Evolutionary conservation across 2,329 filamentous ascomycete genomes (phyloP).

Genomic region (Colletotrichum orchidophilum): DNA sequence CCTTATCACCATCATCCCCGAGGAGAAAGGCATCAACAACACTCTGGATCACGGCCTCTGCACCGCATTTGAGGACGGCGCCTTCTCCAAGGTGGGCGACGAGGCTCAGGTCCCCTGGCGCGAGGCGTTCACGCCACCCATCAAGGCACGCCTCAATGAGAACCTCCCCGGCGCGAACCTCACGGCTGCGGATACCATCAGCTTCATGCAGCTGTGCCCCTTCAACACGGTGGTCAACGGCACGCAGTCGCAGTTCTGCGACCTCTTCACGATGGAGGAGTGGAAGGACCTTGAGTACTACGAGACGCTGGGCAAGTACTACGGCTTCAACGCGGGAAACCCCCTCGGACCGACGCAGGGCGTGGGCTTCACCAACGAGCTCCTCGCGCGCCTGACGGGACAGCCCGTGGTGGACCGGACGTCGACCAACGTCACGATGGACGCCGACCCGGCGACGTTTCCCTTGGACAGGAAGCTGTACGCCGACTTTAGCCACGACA

Average conservation of each 20-base stretch:
- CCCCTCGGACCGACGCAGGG: constrained; percentile 85
- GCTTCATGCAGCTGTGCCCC: constrained; percentile 89
- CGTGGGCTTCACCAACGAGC: constrained; percentile 87
- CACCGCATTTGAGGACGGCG: constrained; percentile 72
- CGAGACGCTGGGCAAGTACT: constrained; percentile 84
- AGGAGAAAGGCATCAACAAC: constrained; percentile 76
- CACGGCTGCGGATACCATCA: constrained; percentile 68
- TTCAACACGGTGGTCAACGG: constrained; percentile 80
- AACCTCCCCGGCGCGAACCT: constrained; percentile 76
- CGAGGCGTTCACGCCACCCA: constrained; percentile 70
- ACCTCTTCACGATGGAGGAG: constrained; percentile 76
- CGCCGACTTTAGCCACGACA: constrained; percentile 93
- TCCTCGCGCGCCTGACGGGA: constrained; percentile 81
- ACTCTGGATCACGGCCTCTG: constrained; percentile 82
- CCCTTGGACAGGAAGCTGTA: constrained; percentile 76
- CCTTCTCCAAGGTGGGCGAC: constrained; percentile 56
- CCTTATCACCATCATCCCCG: constrained; percentile 74
- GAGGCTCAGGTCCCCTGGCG: constrained; percentile 67
- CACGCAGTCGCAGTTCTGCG: constrained; percentile 76
- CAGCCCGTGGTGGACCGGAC: constrained; percentile 77
- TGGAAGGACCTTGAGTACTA: constrained; percentile 86
- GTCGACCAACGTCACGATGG: constrained; percentile 80
- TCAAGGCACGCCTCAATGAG: constrained; percentile 74
- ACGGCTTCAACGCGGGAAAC: constrained; percentile 81
- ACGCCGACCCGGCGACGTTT: constrained; percentile 74